Conservation (phyloP, 257 asterid species). For the Buddleja alternifolia region DNA sequence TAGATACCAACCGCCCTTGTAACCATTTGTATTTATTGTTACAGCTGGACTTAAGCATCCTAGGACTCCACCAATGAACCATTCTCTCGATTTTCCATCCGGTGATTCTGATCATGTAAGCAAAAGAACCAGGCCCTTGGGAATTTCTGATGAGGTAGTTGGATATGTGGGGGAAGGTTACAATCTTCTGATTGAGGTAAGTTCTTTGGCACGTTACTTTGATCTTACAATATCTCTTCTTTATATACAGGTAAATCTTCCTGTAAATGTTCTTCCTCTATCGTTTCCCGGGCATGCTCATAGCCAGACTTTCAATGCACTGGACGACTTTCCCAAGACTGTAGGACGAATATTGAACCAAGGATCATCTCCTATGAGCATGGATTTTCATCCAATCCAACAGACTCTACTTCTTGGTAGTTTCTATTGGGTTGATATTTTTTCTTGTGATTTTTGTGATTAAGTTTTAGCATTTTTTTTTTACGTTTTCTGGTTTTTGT, state of each 20-base stretch:
- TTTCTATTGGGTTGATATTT: too few species aligned
- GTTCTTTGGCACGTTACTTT: too few species aligned
- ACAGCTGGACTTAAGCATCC: conserved; percentile 86
- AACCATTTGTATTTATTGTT: conserved; percentile 22
- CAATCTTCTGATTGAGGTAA: background rate
- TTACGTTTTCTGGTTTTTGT: conserved; percentile 15
- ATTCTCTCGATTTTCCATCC: conserved; percentile 75
- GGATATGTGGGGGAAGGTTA: conserved; percentile 17
- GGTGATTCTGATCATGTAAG: conserved; percentile 79
- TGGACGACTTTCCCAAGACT: conserved; percentile 86
- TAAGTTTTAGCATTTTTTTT: too few species aligned
- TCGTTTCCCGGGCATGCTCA: conserved; percentile 79
- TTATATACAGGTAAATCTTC: conserved; percentile 62
- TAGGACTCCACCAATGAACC: conserved; percentile 78
- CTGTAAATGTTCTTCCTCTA: conserved; percentile 76
- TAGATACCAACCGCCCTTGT: too few species aligned
- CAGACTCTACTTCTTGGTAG: conserved; percentile 86
- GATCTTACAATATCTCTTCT: conserved; percentile 22
- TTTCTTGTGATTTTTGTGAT: background rate
- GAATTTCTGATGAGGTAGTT: conserved; percentile 81
- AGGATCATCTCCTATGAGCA: conserved; percentile 95
- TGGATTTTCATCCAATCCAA: conserved; percentile 94
- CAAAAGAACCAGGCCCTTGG: conserved; percentile 75
- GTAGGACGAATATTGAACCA: conserved; percentile 78
- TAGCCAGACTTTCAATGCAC: conserved; percentile 56